phyloP scores from a whole-genome alignment of 129 eudicot species.

The Helianthus annuus region HanXRQr2.0-SUNRISE NC_035436.2:160663763-160664262 shows the following conservation, averaged over 20 bases:
- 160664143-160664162: slow-evolving; percentile 15
- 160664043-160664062: slow-evolving; percentile 11
- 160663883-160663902: slow-evolving; percentile 88
- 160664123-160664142: slow-evolving; percentile 21
- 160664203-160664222: slow-evolving; percentile 29
- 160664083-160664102: slow-evolving; percentile 24
- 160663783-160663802: slow-evolving; percentile 97
- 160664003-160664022: slow-evolving; percentile 69
- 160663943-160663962: slow-evolving; percentile 48
- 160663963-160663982: slow-evolving; percentile 66
- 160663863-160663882: slow-evolving; percentile 93
- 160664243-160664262: slow-evolving; percentile 13
- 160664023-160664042: slow-evolving; percentile 34
- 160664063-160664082: slow-evolving; percentile 19
- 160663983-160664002: slow-evolving; percentile 95
- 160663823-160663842: slow-evolving; percentile 81
- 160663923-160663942: slow-evolving; percentile 74
- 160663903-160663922: slow-evolving; percentile 93
- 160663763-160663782: slow-evolving; percentile 43
- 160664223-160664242: slow-evolving; percentile 34
- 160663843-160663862: slow-evolving; percentile 88
- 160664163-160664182: slow-evolving; percentile 20
- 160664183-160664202: slow-evolving; percentile 22
- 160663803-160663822: slow-evolving; percentile 95
- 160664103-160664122: slow-evolving; percentile 22